Evolutionary conservation across 257 asterid species (phyloP).

Genomic region (Galeopsis tetrahit): DNA sequence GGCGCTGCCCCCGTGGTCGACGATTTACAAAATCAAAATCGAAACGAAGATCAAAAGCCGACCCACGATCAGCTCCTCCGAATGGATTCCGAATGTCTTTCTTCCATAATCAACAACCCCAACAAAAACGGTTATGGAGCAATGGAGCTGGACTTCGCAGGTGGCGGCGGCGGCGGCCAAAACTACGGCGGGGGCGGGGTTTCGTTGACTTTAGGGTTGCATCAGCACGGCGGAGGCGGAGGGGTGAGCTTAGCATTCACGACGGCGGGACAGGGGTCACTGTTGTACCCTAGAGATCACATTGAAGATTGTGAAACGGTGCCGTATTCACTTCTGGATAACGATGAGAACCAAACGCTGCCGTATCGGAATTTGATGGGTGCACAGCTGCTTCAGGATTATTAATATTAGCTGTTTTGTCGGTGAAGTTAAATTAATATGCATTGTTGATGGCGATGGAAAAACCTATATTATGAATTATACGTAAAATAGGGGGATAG

Average conservation of each 20-base stretch:
- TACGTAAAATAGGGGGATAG: conserved; percentile 43
- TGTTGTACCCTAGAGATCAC: conserved; percentile 68
- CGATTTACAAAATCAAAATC: conserved; percentile 27
- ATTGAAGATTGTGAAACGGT: conserved; percentile 73
- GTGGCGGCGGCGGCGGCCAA: conserved; percentile 26
- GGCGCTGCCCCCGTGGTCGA: conserved; percentile 23
- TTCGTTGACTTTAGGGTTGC: conserved; percentile 81
- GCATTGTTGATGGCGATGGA: conserved; percentile 23
- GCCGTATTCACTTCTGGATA: conserved; percentile 73
- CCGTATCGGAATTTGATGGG: conserved; percentile 92
- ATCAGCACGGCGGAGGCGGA: conserved; percentile 53
- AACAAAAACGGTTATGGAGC: conserved; percentile 52
- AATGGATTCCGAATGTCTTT: conserved; percentile 76
- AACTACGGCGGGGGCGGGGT: conserved; percentile 48
- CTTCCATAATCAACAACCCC: conserved; percentile 62
- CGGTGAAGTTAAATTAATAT: conserved; percentile 41
- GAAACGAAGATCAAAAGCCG: conserved; percentile 67
- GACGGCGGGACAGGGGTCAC: conserved; percentile 48
- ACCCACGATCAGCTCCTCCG: conserved; percentile 58
- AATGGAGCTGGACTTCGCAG: conserved; percentile 63
- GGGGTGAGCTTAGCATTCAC: conserved; percentile 65
- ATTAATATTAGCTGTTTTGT: conserved; percentile 49
- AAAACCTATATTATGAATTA: conserved; percentile 28
- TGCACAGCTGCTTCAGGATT: conserved; percentile 88
- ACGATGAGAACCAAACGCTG: conserved; percentile 74